These are phyloP conservation scores for Ceratobasidium sp. DNA, from an alignment of 1,284 basidiomycete genomes.

Conservation along the genomic window DNA sequence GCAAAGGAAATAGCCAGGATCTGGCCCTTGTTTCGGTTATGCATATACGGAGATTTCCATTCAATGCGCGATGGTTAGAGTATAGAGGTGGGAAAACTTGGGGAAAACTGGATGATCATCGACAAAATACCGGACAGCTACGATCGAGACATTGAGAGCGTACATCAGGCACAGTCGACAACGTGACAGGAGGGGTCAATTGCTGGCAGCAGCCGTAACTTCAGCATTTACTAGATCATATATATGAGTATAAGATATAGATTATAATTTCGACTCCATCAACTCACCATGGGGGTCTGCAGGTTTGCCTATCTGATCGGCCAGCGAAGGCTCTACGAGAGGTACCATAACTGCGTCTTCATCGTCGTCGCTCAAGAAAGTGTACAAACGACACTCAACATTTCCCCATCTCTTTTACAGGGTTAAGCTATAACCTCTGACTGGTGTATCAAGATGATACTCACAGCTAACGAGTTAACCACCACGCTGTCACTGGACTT, in stretches of 20 bases:
- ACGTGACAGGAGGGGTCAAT: not conserved
- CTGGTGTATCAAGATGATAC: not conserved
- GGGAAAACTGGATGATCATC: not conserved
- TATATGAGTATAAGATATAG: not conserved
- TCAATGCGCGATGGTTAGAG: not conserved
- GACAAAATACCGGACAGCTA: not conserved
- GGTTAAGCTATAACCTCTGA: not conserved
- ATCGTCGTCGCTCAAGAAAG: conserved; percentile 30
- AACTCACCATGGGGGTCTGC: conserved; percentile 26
- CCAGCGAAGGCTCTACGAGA: not conserved
- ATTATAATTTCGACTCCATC: not conserved
- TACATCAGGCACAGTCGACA: not conserved
- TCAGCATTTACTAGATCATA: not conserved
- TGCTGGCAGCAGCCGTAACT: not conserved
- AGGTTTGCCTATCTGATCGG: conserved; percentile 1
- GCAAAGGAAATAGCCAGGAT: not conserved
- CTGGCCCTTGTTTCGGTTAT: not conserved
- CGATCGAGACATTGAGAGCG: not conserved
- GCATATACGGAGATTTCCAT: not conserved
- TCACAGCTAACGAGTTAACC: conserved; percentile 8
- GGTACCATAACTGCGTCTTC: conserved; percentile 23
- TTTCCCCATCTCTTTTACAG: conserved; percentile 27
- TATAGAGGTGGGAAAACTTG: no score
- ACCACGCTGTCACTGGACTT: not conserved
- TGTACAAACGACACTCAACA: conserved; percentile 34